Evolutionary conservation across 257 asterid genomes (phyloP).

Genomic region (Echites panduratus): DNA sequence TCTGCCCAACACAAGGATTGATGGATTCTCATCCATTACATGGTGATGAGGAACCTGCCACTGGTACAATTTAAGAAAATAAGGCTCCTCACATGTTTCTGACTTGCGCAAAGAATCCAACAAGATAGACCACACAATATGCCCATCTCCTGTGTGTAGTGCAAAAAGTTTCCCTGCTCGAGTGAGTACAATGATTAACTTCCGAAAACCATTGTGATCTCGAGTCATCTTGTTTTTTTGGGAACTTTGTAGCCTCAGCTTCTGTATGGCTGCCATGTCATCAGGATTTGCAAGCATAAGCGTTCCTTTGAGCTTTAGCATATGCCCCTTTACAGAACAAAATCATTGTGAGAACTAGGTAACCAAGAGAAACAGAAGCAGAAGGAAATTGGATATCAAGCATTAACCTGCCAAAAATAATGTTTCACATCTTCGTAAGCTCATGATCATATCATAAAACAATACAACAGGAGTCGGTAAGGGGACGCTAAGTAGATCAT

Average conservation of each 20-base stretch:
- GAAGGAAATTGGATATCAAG: not conserved
- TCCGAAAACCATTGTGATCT: constrained; percentile 60
- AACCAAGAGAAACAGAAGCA: not conserved
- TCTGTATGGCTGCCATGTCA: constrained; percentile 79
- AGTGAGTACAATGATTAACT: constrained; percentile 78
- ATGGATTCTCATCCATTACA: constrained; percentile 89
- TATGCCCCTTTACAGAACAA: constrained; percentile 59
- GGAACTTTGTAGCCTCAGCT: constrained; percentile 73
- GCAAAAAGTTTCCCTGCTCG: constrained; percentile 85
- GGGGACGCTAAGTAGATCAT: not conserved
- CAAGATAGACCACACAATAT: constrained; percentile 48
- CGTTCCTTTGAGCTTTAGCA: constrained; percentile 89
- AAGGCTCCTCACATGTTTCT: constrained; percentile 61
- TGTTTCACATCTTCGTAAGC: not conserved
- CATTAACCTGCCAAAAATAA: not conserved
- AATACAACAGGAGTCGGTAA: not conserved
- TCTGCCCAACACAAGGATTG: constrained; percentile 84
- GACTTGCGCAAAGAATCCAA: constrained; percentile 51
- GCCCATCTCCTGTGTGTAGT: constrained; percentile 94
- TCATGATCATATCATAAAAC: not conserved
- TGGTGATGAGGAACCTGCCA: constrained; percentile 99
- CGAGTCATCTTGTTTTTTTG: constrained; percentile 92
- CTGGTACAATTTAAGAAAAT: constrained; percentile 64
- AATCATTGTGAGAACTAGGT: constrained; percentile 14
- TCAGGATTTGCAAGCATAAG: constrained; percentile 91